Evolutionary conservation across 305 asterid species (phyloP), one percentile per base, ranked within the genome.

Genomic region (Coffea humblotiana): DNA sequence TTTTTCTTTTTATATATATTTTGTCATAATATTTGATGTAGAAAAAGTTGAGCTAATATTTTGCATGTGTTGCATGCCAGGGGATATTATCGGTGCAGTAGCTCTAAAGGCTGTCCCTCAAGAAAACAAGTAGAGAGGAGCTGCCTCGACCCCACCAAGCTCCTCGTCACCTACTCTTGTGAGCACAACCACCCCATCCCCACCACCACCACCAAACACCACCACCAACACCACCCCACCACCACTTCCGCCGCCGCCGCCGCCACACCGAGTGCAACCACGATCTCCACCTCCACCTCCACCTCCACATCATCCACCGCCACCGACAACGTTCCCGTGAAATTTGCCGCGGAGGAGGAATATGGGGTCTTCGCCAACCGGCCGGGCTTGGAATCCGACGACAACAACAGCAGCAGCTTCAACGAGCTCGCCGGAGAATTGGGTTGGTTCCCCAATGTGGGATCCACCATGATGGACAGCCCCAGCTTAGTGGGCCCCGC

Each of bases 71-170:
- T 81, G 84, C 84, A 84, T 87, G 85, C 78, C 91, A 93, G 98
- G 84, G 98, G 92, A 82, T 93, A 93, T 82, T 93, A 93, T 83
- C 81, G 96, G 77, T 93, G 98, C 71, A 93, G 98, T 83, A 91
- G 96, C 81, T 90, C 97, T 47, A 93, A 91, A 85, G 96, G 97
- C 0, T 93, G 98, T 82, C 94, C 96, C 10, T 93, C 96, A 13
- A 93, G 93, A 85, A 93, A 93, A 84, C 98, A 93, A 90, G 98
- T 93, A 4, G 98, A 93, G 80, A 84, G 97, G 77, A 91, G 92
- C 88, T 91, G 89, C 85, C 89, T 83, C 40, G 93, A 93, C 87
- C 97, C 97, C 86, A 90, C 97, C 88, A 84, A 80, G 85, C 94
- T 93, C 77, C 93, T 88, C 40, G 86, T 93, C 81, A 92, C 98